These are phyloP conservation scores for Scheffersomyces titani DNA, from an alignment of 1,139 yeast genomes.

Conservation along the genomic window DNA sequence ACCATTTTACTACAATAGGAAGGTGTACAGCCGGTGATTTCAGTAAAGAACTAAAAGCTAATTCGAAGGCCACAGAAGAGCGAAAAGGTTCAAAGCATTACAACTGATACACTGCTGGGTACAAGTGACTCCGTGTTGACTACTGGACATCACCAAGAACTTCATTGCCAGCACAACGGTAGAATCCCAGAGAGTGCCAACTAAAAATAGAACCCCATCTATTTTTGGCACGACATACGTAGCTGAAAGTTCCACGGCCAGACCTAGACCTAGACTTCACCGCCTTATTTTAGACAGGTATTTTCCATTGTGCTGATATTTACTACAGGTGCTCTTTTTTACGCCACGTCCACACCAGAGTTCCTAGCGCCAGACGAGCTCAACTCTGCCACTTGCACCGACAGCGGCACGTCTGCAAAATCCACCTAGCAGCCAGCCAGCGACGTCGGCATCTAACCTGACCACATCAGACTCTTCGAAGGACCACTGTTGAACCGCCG, in stretches of 20 bases:
- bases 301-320: no score
- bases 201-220: neutral
- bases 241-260: neutral
- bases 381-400: no score
- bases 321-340: no score
- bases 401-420: no score
- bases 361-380: no score
- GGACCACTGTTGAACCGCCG: neutral
- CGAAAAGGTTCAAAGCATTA: neutral
- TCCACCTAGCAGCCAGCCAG: no score
- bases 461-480: no score
- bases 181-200: neutral
- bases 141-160: neutral
- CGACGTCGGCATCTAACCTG: no score
- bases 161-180: neutral
- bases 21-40: neutral
- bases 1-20: neutral
- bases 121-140: neutral
- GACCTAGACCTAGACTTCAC: neutral
- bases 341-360: no score
- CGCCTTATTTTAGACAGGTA: no score
- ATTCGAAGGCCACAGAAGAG: neutral
- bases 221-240: neutral
- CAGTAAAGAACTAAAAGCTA: neutral
- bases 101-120: neutral